Conservation (phyloP, 495 filamentous ascomycete genomes). For the Hamigera avellanea region DNA sequence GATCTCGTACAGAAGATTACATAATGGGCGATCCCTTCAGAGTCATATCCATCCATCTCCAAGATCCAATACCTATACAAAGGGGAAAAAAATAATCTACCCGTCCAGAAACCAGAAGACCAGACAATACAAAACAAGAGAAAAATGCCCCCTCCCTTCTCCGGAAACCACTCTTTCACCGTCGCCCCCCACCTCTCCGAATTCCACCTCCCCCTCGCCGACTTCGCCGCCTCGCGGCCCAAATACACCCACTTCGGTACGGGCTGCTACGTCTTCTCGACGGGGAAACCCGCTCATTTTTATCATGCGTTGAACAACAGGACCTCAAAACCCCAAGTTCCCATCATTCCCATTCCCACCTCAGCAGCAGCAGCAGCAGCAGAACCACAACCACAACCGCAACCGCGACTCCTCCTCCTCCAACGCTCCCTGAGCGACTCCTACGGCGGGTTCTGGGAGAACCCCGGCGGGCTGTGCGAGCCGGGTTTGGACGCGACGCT, state of each 20-base stretch:
- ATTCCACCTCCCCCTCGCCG: slow-evolving; percentile 22
- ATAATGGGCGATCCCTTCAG: no score
- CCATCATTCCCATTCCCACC: slow-evolving; percentile 1
- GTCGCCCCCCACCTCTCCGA: slow-evolving; percentile 26
- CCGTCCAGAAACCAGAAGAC: no score
- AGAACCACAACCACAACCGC: background rate
- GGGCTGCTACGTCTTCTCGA: slow-evolving; percentile 33
- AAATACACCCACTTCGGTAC: slow-evolving; percentile 25
- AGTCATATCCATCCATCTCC: no score
- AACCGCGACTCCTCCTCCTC: slow-evolving; percentile 36
- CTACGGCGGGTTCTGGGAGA: slow-evolving; percentile 43
- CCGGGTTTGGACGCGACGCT: slow-evolving; percentile 32
- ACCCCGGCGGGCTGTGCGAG: slow-evolving; percentile 44
- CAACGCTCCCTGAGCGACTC: slow-evolving; percentile 35
- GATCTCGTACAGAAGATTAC: no score
- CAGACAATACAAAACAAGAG: background rate
- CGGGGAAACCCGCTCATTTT: slow-evolving; percentile 1
- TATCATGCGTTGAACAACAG: no score
- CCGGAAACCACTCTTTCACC: slow-evolving; percentile 17
- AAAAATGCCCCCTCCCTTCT: background rate
- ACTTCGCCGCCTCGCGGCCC: slow-evolving; percentile 20
- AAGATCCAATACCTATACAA: no score
- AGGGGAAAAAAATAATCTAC: no score
- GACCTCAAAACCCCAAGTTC: background rate
- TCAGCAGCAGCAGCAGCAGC: background rate